phyloP scores from a whole-genome alignment of 2,329 filamentous ascomycete species.

The Thielaviopsis populi region DNA sequence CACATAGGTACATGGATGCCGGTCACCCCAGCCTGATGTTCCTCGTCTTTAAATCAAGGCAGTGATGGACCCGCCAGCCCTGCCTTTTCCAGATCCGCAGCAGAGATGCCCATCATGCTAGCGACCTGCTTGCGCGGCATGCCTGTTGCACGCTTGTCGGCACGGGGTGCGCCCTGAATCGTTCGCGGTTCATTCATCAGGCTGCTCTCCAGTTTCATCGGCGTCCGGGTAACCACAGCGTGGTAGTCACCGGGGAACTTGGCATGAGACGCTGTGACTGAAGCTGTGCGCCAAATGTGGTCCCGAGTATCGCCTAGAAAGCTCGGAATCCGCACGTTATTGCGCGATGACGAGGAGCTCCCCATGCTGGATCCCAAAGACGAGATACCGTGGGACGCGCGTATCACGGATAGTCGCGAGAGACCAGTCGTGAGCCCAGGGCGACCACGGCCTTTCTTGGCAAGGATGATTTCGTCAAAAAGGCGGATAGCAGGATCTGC shows the following conservation, averaged over 20 bases:
- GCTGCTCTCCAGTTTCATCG: constrained; percentile 67
- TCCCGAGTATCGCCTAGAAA: constrained; percentile 61
- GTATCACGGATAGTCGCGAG: constrained; percentile 44
- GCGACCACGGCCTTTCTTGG: constrained; percentile 55
- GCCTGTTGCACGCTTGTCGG: constrained; percentile 36
- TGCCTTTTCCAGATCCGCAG: constrained; percentile 21
- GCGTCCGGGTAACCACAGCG: constrained; percentile 47
- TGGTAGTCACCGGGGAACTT: constrained; percentile 50
- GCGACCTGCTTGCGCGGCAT: constrained; percentile 42
- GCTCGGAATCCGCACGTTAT: constrained; percentile 31
- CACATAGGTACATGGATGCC: neutral
- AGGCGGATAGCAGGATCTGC: constrained; percentile 54
- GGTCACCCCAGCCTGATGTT: neutral
- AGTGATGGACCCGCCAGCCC: constrained; percentile 6
- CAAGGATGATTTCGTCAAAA: constrained; percentile 72
- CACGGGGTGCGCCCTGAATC: constrained; percentile 70
- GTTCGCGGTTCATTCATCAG: constrained; percentile 86
- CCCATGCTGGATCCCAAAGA: constrained; percentile 21
- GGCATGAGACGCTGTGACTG: constrained; percentile 43
- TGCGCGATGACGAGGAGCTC: constrained; percentile 20
- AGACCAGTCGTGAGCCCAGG: constrained; percentile 50
- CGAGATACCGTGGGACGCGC: constrained; percentile 33
- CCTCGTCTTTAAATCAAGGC: constrained; percentile 8
- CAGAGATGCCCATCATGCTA: constrained; percentile 32
- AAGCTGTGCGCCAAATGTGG: constrained; percentile 62